phyloP scores from a whole-genome alignment of 2,329 filamentous ascomycete species.

The Ilyonectria robusta region DNA sequence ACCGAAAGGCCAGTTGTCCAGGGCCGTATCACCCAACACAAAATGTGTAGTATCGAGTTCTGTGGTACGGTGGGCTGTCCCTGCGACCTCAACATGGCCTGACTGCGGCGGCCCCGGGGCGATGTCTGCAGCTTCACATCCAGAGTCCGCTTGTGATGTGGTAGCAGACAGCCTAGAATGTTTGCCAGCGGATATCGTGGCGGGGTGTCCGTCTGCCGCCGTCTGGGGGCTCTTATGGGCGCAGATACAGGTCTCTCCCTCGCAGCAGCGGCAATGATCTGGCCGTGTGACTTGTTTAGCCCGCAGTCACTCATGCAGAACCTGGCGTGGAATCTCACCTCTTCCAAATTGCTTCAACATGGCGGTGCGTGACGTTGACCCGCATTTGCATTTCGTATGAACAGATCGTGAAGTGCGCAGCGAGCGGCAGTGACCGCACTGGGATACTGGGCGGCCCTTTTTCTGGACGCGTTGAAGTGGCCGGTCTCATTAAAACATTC shows the following conservation, averaged over 20 bases:
- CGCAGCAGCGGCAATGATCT: conserved; percentile 26
- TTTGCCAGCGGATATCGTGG: too few species aligned
- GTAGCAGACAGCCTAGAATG: neutral
- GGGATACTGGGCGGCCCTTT: conserved; percentile 37
- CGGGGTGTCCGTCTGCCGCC: neutral
- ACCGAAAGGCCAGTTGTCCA: neutral
- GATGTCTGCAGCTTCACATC: accelerated
- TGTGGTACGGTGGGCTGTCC: neutral
- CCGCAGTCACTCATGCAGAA: too few species aligned
- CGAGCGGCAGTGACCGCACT: conserved; percentile 34
- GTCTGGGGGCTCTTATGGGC: conserved; percentile 14
- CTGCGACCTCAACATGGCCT: neutral
- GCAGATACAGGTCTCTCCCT: conserved; percentile 26
- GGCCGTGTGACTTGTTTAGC: neutral
- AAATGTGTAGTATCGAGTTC: neutral
- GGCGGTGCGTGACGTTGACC: conserved; percentile 13
- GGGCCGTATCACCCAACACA: too few species aligned
- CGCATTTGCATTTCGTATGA: conserved; percentile 37
- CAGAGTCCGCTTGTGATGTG: neutral
- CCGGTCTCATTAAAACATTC: conserved; percentile 25
- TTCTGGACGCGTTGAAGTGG: conserved; percentile 32
- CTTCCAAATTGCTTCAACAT: conserved; percentile 18
- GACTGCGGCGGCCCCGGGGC: neutral
- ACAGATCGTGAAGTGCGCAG: conserved; percentile 32
- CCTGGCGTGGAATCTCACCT: conserved; percentile 3